phyloP scores from a whole-genome alignment of 768 basidiomycete genomes.

The Calvatia gigantea region DNA sequence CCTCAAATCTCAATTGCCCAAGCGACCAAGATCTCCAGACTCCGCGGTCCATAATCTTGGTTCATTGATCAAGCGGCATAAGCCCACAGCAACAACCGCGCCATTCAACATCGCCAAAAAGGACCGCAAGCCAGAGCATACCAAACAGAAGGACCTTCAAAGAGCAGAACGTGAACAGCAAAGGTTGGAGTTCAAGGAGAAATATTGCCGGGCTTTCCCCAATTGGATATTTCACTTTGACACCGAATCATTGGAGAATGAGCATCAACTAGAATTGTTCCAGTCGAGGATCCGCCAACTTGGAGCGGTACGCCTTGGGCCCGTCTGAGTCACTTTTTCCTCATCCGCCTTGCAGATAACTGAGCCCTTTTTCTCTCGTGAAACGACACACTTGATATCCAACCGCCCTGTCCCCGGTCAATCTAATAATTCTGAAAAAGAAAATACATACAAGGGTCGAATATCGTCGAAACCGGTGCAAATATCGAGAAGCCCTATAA shows the following conservation, averaged over 20 bases:
- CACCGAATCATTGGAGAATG: constrained; percentile 43
- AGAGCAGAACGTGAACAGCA: constrained; percentile 48
- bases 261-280: constrained; percentile 36
- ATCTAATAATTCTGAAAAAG: constrained; percentile 51
- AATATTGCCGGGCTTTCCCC: constrained; percentile 85
- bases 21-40: constrained; percentile 12
- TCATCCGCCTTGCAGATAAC: constrained; percentile 49
- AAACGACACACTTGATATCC: constrained; percentile 87
- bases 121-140: not conserved
- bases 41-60: constrained; percentile 7
- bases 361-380: constrained; percentile 85
- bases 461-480: constrained; percentile 19
- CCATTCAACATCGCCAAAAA: constrained; percentile 17
- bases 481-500: constrained; percentile 61
- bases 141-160: constrained; percentile 29
- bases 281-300: constrained; percentile 59
- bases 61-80: not conserved
- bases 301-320: constrained; percentile 65
- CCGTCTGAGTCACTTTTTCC: constrained; percentile 1
- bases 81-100: constrained; percentile 4
- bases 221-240: constrained; percentile 86
- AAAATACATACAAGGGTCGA: constrained; percentile 42
- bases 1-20: constrained; percentile 24
- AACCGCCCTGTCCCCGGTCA: constrained; percentile 38
- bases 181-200: constrained; percentile 72